Evolutionary conservation across 2,329 filamentous ascomycete genomes (phyloP).

Genomic region (Whalleya microplaca): DNA sequence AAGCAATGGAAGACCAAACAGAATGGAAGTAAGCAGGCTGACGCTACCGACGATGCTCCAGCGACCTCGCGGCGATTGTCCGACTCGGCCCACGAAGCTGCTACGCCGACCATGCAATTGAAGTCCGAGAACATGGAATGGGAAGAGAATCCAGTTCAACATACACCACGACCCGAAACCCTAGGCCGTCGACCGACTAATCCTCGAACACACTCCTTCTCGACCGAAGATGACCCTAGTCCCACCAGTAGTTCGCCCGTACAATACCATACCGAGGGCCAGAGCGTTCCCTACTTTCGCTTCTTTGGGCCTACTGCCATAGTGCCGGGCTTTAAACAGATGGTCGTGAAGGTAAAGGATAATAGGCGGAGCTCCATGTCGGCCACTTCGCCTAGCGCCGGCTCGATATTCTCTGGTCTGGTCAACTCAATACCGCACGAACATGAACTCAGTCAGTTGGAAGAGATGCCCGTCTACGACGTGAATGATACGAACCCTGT

Average conservation of each 20-base stretch:
- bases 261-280: slow-evolving; percentile 49
- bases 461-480: slow-evolving; percentile 76
- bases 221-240: slow-evolving; percentile 45
- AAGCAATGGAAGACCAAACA: slow-evolving; percentile 35
- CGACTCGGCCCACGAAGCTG: slow-evolving; percentile 29
- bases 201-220: slow-evolving; percentile 43
- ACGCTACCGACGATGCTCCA: slow-evolving; percentile 30
- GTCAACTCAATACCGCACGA: slow-evolving; percentile 49
- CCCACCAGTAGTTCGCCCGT: slow-evolving; percentile 48
- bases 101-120: slow-evolving; percentile 28
- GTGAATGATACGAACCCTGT: slow-evolving; percentile 70
- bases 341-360: slow-evolving; percentile 78
- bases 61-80: slow-evolving; percentile 28
- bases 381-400: slow-evolving; percentile 53
- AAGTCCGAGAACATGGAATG: slow-evolving; percentile 38
- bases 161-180: slow-evolving; percentile 32
- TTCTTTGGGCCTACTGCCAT: slow-evolving; percentile 93
- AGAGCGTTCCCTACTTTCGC: slow-evolving; percentile 83
- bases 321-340: slow-evolving; percentile 89
- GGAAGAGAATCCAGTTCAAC: slow-evolving; percentile 34
- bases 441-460: slow-evolving; percentile 46
- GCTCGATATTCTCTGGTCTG: slow-evolving; percentile 35
- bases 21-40: slow-evolving; percentile 29
- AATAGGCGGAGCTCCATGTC: slow-evolving; percentile 66
- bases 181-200: slow-evolving; percentile 29